Evolutionary conservation across 2,329 filamentous ascomycete species (phyloP), one percentile per base, ranked within the genome.

Genomic region (Aureobasidium melanogenum): DNA sequence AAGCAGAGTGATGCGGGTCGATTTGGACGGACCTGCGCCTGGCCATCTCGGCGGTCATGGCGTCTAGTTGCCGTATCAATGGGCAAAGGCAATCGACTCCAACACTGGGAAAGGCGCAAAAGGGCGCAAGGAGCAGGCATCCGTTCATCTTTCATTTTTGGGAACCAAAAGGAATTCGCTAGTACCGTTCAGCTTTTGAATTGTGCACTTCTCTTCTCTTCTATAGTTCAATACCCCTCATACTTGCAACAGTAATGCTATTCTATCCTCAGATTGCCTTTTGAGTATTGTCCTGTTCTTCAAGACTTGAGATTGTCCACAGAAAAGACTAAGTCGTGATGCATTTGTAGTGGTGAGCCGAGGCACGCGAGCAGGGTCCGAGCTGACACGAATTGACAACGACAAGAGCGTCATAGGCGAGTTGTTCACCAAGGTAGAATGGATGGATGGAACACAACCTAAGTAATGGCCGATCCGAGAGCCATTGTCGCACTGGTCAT

Each of bases 11-110:
- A 72, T 77, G 66, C 69, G 76, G 26, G 78, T 82, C 26, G 80
- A 83, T 65, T 69, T 83, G 10, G 80, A 83, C 64, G 77, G 79
- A 17, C 73, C 77, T n/a, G 75, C 76, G 28, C 76, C 78, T 4
- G 76, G 75, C 3, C 69, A 57, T 22, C 36, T 57, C 41, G 54
- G 54, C 19, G 54, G 54, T 22, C 54, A 47, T 47, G 54, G 54
- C 41, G 54, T 57, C 30, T 57, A 56, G 54, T 26, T 46, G 41
- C 41, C 39, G 54, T 57, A 38, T 57, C 41, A 57, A 36, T 57
- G 32, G 32, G 56, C 32, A 41, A 48, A 41, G 41, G 44, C 32
- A 59, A 50, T 50, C 12, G 30, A 41, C 12, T 44, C 19, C 8
- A 34, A 32, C n/a, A 50, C 2, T 39, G 50, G 50, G 36, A 41